Evolutionary conservation across 768 basidiomycete genomes (phyloP), one percentile per base, ranked within the genome.

Genomic region (Brasilioporus rufonigricans): DNA sequence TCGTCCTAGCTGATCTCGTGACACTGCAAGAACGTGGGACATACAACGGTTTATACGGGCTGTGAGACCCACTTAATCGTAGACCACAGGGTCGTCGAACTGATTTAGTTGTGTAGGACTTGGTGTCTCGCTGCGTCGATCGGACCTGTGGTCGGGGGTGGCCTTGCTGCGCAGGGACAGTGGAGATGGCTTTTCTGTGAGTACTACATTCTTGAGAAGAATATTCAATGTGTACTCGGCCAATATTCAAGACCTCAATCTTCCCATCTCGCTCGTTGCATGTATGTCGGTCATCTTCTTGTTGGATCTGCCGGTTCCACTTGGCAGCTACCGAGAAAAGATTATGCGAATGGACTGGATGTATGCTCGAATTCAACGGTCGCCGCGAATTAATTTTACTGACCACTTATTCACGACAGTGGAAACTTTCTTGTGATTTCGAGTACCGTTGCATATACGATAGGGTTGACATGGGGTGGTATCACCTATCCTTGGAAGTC

Each of bases 171-270:
- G 2, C n/a, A 29, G n/a, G 48, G 48, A 27, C n/a, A 40, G 12
- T 49, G 48, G 48, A 35, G 26, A 11, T 49, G 48, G 48, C 36
- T 49, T 3, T 49, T 49, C 27, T 49, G 48, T 49, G 27, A 14
- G 48, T 39, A 14, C 29, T 24, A 5, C 16, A 14, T 18, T 3
- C 8, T 50, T 16, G 8, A 2, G 3, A 35, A n/a, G 16, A 21
- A 16, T 27, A 14, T 27, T 2, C n/a, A n/a, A n/a, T n/a, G 47
- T 2, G 13, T 8, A n/a, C 44, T 41, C 14, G 36, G 33, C 8
- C 23, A 7, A 44, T 10, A 8, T 21, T 9, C 21, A 11, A 40
- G 39, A 23, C 39, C 39, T 40, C 39, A 40, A 40, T 40, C 39
- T 40, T 40, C 39, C 39, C 3, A 40, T 40, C 21, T 21, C 39